Evolutionary conservation across 2,329 filamentous ascomycete genomes (phyloP).

Genomic region (Stemphylium vesicarium): DNA sequence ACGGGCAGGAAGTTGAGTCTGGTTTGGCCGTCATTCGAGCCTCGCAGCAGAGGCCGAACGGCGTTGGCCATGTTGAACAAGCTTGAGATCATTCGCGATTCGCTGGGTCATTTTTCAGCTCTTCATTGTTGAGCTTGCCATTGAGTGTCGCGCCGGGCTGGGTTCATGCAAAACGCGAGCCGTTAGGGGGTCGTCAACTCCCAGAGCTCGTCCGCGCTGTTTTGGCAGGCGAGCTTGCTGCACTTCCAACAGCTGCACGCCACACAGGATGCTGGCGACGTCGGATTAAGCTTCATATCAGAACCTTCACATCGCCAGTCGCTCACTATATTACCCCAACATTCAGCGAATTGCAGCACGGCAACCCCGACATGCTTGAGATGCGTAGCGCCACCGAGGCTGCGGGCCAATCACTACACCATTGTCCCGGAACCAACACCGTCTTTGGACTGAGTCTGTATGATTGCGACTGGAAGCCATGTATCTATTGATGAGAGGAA

Average conservation of each 20-base stretch:
- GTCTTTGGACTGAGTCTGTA: neutral
- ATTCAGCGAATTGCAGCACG: slow-evolving; percentile 26
- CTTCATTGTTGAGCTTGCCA: slow-evolving; percentile 32
- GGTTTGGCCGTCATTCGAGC: slow-evolving; percentile 42
- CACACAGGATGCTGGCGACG: slow-evolving; percentile 14
- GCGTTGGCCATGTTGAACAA: slow-evolving; percentile 35
- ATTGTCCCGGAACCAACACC: neutral
- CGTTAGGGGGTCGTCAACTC: slow-evolving; percentile 36
- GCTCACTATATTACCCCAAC: slow-evolving; percentile 6
- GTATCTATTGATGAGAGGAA: too few species aligned
- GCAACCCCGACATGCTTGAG: slow-evolving; percentile 19
- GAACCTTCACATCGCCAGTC: slow-evolving; percentile 11
- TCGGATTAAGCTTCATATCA: slow-evolving; percentile 25
- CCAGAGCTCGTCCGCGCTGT: slow-evolving; percentile 32
- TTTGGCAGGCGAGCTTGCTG: slow-evolving; percentile 25
- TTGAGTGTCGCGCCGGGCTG: slow-evolving; percentile 39
- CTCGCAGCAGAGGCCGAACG: slow-evolving; percentile 36
- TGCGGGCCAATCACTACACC: slow-evolving; percentile 22
- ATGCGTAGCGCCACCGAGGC: slow-evolving; percentile 25
- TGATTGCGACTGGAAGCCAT: neutral
- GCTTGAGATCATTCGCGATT: slow-evolving; percentile 25
- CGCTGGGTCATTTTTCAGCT: slow-evolving; percentile 36
- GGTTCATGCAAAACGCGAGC: slow-evolving; percentile 34
- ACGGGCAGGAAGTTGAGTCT: slow-evolving; percentile 39
- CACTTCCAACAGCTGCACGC: slow-evolving; percentile 7